Percentiles rank a stretch among this genome's conserved stretches.
phyloP scores from a whole-genome alignment of 2,329 filamentous ascomycete genomes.

The Colletotrichum truncatum region DNA sequence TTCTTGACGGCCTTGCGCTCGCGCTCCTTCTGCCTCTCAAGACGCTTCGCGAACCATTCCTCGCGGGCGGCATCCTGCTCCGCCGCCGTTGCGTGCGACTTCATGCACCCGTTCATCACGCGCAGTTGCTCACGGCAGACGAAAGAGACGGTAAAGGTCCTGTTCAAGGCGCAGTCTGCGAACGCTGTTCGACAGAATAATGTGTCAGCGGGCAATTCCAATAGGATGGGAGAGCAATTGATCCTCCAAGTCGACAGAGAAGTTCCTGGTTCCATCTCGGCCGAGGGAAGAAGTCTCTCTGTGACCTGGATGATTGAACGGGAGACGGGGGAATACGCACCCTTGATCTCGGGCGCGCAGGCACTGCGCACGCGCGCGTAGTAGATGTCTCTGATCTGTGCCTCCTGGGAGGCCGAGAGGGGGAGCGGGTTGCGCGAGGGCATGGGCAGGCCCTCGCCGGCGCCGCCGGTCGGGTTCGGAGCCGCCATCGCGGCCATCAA shows the following conservation, averaged over 20 bases:
- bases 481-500: slow-evolving; percentile 51
- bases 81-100: slow-evolving; percentile 81
- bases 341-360: slow-evolving; percentile 83
- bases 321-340: slow-evolving; percentile 49
- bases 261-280: too few species aligned
- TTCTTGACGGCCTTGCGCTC: slow-evolving; percentile 70
- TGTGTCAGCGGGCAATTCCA: background rate
- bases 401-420: slow-evolving; percentile 82
- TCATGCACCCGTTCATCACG: slow-evolving; percentile 95
- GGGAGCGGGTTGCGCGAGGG: slow-evolving; percentile 83
- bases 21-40: slow-evolving; percentile 74
- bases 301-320: background rate
- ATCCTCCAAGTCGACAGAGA: too few species aligned
- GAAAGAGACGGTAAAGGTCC: slow-evolving; percentile 89
- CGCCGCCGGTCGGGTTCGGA: slow-evolving; percentile 40
- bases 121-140: slow-evolving; percentile 82
- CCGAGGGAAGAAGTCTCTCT: too few species aligned
- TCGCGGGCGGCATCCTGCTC: slow-evolving; percentile 89
- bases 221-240: too few species aligned
- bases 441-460: slow-evolving; percentile 44
- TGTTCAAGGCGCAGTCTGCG: slow-evolving; percentile 85
- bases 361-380: slow-evolving; percentile 79
- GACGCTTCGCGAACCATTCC: slow-evolving; percentile 88
- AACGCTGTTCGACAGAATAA: slow-evolving; percentile 71
- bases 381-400: slow-evolving; percentile 83